Percentiles rank a stretch among this genome's conserved stretches.
Conservation (phyloP, 2,329 filamentous ascomycete genomes). For the Cladosporium sp. region DNA sequence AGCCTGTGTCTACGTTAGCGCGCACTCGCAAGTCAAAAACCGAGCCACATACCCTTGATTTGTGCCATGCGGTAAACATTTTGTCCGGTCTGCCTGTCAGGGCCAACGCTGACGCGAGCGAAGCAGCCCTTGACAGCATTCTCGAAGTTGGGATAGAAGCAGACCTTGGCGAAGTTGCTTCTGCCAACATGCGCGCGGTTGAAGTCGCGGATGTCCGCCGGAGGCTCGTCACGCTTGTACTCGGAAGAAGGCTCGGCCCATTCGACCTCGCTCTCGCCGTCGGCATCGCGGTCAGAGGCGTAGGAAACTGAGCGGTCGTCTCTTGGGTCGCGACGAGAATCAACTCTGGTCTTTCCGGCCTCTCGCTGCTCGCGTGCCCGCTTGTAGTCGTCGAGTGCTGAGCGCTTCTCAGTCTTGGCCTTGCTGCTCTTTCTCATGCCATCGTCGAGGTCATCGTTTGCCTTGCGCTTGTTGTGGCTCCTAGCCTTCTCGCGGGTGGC, state of each 20-base stretch:
- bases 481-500: slow-evolving; percentile 38
- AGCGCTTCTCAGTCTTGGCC: slow-evolving; percentile 54
- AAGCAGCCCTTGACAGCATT: slow-evolving; percentile 80
- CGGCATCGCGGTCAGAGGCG: slow-evolving; percentile 57
- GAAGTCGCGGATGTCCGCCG: slow-evolving; percentile 75
- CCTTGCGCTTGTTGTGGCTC: slow-evolving; percentile 72
- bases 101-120: slow-evolving; percentile 79
- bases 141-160: slow-evolving; percentile 90
- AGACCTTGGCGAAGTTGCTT: slow-evolving; percentile 84
- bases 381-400: slow-evolving; percentile 73
- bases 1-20: slow-evolving; percentile 57
- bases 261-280: slow-evolving; percentile 78
- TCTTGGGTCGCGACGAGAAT: slow-evolving; percentile 43
- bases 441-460: slow-evolving; percentile 76
- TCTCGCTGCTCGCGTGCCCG: slow-evolving; percentile 62
- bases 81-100: slow-evolving; percentile 69
- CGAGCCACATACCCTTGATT: slow-evolving; percentile 69
- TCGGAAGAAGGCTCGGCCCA: slow-evolving; percentile 61
- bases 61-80: slow-evolving; percentile 85
- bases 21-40: neutral
- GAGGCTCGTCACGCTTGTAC: slow-evolving; percentile 57
- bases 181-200: slow-evolving; percentile 82
- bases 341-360: slow-evolving; percentile 49
- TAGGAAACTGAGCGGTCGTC: slow-evolving; percentile 49
- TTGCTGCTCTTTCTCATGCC: slow-evolving; percentile 65